A percentile compares a stretch with the other conserved stretches of the same genome.
These are phyloP conservation scores for Penicillium angulare DNA, from an alignment of 495 filamentous ascomycete genomes.

Conservation along the genomic window DNA sequence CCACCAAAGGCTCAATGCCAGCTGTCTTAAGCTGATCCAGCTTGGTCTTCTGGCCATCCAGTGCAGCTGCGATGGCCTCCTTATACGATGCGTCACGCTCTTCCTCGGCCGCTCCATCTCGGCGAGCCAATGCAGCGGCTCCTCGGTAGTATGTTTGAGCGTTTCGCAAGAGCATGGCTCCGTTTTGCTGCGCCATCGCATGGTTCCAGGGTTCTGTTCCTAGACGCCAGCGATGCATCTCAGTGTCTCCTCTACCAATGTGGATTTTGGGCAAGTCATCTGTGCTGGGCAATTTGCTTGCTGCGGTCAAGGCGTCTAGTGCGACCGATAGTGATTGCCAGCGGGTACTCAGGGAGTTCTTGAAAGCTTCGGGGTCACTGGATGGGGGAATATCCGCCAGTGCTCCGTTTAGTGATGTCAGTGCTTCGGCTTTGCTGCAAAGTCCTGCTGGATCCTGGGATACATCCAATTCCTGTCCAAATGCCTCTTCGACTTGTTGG, in stretches of 20 bases:
- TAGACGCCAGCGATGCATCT: slow-evolving; percentile 57
- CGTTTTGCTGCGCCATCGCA: slow-evolving; percentile 46
- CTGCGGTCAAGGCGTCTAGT: slow-evolving; percentile 49
- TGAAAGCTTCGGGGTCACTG: slow-evolving; percentile 25
- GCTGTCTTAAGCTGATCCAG: slow-evolving; percentile 35
- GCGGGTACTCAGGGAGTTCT: slow-evolving; percentile 30
- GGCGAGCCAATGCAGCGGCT: slow-evolving; percentile 47
- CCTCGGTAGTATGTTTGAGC: slow-evolving; percentile 65
- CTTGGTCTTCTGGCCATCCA: slow-evolving; percentile 42
- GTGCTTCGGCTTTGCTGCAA: slow-evolving; percentile 57
- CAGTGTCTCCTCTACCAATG: slow-evolving; percentile 59
- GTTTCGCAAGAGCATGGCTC: slow-evolving; percentile 54
- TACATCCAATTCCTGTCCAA: slow-evolving; percentile 39
- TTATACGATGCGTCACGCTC: slow-evolving; percentile 46
- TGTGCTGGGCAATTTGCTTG: slow-evolving; percentile 49
- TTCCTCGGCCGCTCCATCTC: slow-evolving; percentile 41
- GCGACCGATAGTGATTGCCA: slow-evolving; percentile 52
- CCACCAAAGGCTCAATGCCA: slow-evolving; percentile 29
- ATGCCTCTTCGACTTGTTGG: slow-evolving; percentile 43
- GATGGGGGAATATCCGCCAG: slow-evolving; percentile 34
- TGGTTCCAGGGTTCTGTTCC: slow-evolving; percentile 48
- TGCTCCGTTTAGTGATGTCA: slow-evolving; percentile 52
- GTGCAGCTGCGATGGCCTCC: slow-evolving; percentile 44
- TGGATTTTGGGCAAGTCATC: slow-evolving; percentile 60
- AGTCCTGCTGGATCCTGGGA: slow-evolving; percentile 48